A percentile compares a stretch with the other conserved stretches of the same genome.
Evolutionary conservation across 805 yeast genomes (phyloP).

Genomic region (Lachancea lanzarotensis): DNA sequence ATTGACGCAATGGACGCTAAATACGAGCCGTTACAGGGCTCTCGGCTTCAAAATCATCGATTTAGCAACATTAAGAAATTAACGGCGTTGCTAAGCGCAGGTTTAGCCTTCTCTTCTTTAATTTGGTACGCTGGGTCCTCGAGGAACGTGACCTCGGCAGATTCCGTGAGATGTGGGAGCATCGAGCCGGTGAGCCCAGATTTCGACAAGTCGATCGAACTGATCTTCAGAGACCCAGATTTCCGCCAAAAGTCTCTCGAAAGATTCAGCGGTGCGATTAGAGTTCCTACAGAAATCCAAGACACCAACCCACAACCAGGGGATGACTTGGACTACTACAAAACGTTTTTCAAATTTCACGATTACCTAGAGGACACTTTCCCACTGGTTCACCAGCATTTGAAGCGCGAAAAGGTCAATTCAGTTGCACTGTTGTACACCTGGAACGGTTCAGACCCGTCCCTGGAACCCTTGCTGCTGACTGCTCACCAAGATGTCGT

Average conservation of each 20-base stretch:
- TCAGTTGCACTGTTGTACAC: constrained; percentile 57
- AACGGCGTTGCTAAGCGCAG: background rate
- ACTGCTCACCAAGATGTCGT: constrained; percentile 85
- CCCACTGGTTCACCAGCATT: constrained; percentile 45
- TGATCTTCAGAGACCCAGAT: constrained; percentile 29
- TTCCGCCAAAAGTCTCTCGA: constrained; percentile 37
- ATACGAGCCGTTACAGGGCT: background rate
- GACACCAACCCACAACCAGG: constrained; percentile 42
- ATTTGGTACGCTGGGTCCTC: background rate
- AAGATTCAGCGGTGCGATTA: constrained; percentile 52
- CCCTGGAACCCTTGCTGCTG: constrained; percentile 60
- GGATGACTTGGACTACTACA: constrained; percentile 39
- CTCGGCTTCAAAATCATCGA: background rate
- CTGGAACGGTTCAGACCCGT: constrained; percentile 49
- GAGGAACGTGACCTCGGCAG: background rate
- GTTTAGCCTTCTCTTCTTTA: background rate
- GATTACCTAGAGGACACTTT: constrained; percentile 47
- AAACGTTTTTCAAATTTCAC: constrained; percentile 44
- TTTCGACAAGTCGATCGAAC: constrained; percentile 20
- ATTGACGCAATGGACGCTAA: background rate
- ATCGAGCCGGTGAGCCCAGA: constrained; percentile 23
- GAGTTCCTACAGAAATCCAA: constrained; percentile 55
- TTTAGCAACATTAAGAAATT: background rate
- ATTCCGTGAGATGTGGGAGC: constrained; percentile 12
- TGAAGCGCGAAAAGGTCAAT: constrained; percentile 51